Evolutionary conservation across 768 basidiomycete species (phyloP).

Genomic region (Leccinum variicolor): DNA sequence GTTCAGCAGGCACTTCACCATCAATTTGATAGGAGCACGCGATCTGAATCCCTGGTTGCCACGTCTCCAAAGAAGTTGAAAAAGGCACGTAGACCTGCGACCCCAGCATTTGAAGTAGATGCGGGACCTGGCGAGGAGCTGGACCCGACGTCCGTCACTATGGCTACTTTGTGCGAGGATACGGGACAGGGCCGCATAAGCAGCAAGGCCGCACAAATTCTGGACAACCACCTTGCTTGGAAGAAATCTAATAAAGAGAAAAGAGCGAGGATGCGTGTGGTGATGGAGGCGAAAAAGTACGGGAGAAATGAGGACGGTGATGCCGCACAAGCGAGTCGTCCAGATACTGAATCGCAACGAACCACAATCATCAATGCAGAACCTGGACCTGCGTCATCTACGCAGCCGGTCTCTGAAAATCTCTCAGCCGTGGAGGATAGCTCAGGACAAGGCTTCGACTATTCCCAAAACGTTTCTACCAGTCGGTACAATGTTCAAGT

Average conservation of each 20-base stretch:
- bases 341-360: slow-evolving; percentile 11
- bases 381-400: slow-evolving; percentile 12
- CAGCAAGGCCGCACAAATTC: slow-evolving; percentile 69
- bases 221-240: slow-evolving; percentile 69
- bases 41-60: slow-evolving; percentile 13
- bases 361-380: slow-evolving; percentile 1
- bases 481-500: slow-evolving; percentile 84
- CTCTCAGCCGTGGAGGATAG: slow-evolving; percentile 33
- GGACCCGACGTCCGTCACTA: slow-evolving; percentile 81
- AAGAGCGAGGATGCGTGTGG: slow-evolving; percentile 55
- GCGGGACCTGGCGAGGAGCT: slow-evolving; percentile 72
- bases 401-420: slow-evolving; percentile 16
- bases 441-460: slow-evolving; percentile 66
- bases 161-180: slow-evolving; percentile 77
- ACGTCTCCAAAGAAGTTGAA: slow-evolving; percentile 33
- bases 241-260: slow-evolving; percentile 66
- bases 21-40: slow-evolving; percentile 20
- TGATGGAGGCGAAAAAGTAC: slow-evolving; percentile 75
- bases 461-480: slow-evolving; percentile 57
- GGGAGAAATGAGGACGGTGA: slow-evolving; percentile 53
- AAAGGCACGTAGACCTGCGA: slow-evolving; percentile 41
- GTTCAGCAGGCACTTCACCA: slow-evolving; percentile 5
- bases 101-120: slow-evolving; percentile 54
- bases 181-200: slow-evolving; percentile 77
- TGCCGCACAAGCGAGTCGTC: slow-evolving; percentile 18